phyloP scores from a whole-genome alignment of 352 stramenopile species.

The Phytophthora crassamura region DNA sequence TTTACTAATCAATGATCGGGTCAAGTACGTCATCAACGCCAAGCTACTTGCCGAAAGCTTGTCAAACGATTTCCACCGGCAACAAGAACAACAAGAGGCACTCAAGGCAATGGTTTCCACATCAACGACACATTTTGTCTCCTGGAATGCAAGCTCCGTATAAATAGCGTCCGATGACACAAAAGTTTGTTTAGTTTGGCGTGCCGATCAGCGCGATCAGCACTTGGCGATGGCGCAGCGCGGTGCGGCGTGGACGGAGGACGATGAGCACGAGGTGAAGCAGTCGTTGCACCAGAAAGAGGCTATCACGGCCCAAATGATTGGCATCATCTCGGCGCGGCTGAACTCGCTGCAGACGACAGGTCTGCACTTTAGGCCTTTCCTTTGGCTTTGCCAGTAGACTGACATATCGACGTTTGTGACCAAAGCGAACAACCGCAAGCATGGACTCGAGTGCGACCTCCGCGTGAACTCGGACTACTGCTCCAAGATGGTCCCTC shows the following conservation, averaged over 20 bases:
- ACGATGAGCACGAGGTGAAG: constrained; percentile 49
- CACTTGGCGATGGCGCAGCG: constrained; percentile 30
- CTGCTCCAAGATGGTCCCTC: constrained; percentile 72
- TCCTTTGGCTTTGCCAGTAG: too few relatives aligned
- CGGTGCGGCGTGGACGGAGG: constrained; percentile 36
- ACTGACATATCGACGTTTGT: not conserved
- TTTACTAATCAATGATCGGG: too few relatives aligned
- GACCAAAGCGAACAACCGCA: constrained; percentile 60
- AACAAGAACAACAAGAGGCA: too few relatives aligned
- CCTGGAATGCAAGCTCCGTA: not conserved
- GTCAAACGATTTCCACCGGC: too few relatives aligned
- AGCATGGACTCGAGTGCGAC: constrained; percentile 78
- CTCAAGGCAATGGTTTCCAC: too few relatives aligned
- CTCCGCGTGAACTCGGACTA: constrained; percentile 76
- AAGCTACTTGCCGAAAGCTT: too few relatives aligned
- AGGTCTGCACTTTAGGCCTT: constrained; percentile 27
- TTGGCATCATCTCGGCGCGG: constrained; percentile 75
- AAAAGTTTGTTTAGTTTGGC: not conserved
- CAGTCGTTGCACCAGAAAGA: constrained; percentile 80
- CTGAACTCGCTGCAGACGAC: constrained; percentile 72
- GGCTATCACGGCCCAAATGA: constrained; percentile 82
- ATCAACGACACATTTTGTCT: too few relatives aligned
- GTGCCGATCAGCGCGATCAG: too few relatives aligned
- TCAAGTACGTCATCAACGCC: too few relatives aligned
- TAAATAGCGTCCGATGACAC: constrained; percentile 4